Evolutionary conservation across 768 basidiomycete genomes (phyloP).

Genomic region (Podaxis sp.): DNA sequence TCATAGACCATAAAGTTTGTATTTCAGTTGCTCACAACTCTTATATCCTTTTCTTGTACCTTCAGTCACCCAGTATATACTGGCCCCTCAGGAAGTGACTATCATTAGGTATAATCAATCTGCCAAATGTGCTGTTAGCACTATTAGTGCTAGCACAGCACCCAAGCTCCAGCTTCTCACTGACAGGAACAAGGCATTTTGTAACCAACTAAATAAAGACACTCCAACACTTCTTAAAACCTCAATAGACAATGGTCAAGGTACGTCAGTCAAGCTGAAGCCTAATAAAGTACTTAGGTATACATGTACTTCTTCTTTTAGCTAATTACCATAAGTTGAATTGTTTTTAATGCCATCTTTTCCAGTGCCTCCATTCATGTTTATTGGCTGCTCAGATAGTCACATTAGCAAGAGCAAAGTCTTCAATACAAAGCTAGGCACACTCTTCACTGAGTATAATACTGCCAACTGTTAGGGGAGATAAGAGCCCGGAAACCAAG

Average conservation of each 20-base stretch:
- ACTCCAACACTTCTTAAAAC: constrained; percentile 25
- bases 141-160: neutral
- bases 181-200: constrained; percentile 29
- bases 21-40: constrained; percentile 12
- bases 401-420: constrained; percentile 33
- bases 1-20: constrained; percentile 13
- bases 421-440: constrained; percentile 34
- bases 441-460: constrained; percentile 33
- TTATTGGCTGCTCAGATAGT: constrained; percentile 36
- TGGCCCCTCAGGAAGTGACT: too few relatives aligned
- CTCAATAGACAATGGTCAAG: constrained; percentile 29
- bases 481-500: too few relatives aligned
- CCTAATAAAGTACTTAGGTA: neutral
- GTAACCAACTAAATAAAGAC: constrained; percentile 17
- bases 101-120: too few relatives aligned
- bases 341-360: neutral
- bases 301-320: neutral
- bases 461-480: constrained; percentile 41
- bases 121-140: neutral
- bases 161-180: constrained; percentile 23
- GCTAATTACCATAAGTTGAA: neutral
- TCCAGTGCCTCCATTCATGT: constrained; percentile 29
- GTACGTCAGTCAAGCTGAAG: constrained; percentile 13
- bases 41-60: constrained; percentile 15
- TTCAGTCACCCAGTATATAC: constrained; percentile 19